Evolutionary conservation across 768 basidiomycete species (phyloP).

Genomic region (Scleroderma citrinum): DNA sequence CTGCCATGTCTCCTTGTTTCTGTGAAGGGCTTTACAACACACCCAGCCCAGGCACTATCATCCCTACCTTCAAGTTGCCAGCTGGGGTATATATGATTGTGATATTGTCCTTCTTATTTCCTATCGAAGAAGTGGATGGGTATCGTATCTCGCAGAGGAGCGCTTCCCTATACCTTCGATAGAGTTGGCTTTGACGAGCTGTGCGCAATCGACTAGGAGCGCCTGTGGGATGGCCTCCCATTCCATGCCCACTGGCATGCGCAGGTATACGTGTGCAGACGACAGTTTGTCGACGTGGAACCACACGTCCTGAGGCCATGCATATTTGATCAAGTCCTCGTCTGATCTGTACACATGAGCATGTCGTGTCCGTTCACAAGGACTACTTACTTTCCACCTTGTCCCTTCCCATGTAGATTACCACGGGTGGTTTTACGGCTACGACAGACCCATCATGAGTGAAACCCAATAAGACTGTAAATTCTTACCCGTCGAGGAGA

Average conservation of each 20-base stretch:
- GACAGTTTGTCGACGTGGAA: slow-evolving; percentile 99
- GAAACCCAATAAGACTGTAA: not conserved
- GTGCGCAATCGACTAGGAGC: slow-evolving; percentile 80
- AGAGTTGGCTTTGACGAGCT: slow-evolving; percentile 95
- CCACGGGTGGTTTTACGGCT: slow-evolving; percentile 61
- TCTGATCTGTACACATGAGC: slow-evolving; percentile 46
- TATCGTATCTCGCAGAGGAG: not conserved
- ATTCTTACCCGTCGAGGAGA: slow-evolving; percentile 44
- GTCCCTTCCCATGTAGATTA: slow-evolving; percentile 93
- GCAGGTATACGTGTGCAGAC: slow-evolving; percentile 95
- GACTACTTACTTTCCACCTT: slow-evolving; percentile 81
- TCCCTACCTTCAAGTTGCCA: slow-evolving; percentile 79
- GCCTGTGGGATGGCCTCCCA: slow-evolving; percentile 87
- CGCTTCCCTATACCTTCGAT: slow-evolving; percentile 63
- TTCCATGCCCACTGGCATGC: slow-evolving; percentile 71
- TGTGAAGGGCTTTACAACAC: slow-evolving; percentile 23
- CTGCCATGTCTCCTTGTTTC: slow-evolving; percentile 98
- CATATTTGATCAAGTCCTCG: slow-evolving; percentile 92
- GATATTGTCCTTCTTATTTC: slow-evolving; percentile 93
- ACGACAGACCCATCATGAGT: slow-evolving; percentile 3
- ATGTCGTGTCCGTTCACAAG: not conserved
- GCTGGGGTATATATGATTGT: slow-evolving; percentile 93
- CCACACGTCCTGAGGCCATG: slow-evolving; percentile 84
- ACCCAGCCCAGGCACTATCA: not conserved
- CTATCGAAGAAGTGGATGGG: slow-evolving; percentile 33